Percentiles rank a stretch among this genome's conserved stretches.
phyloP scores from a whole-genome alignment of 164 flowering plant genomes.

The Macadamia tetraphylla region DNA sequence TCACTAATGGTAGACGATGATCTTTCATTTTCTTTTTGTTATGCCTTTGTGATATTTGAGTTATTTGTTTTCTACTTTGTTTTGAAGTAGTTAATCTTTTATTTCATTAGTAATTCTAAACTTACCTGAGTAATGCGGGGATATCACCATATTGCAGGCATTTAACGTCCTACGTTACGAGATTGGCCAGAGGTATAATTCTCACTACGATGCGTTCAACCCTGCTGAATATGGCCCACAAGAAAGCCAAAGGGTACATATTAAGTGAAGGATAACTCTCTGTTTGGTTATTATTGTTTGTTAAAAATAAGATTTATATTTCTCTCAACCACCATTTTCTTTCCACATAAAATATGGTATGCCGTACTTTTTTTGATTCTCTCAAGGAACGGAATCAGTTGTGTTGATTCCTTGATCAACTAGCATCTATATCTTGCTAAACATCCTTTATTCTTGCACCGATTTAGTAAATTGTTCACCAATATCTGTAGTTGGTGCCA shows the following conservation, averaged over 20 bases:
- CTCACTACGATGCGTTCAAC: constrained; percentile 85
- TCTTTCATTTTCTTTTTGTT: constrained; percentile 9
- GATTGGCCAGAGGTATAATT: constrained; percentile 81
- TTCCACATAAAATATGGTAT: too few relatives aligned
- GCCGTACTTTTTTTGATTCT: too few relatives aligned
- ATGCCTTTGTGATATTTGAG: background rate
- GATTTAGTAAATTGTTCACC: too few relatives aligned
- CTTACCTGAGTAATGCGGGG: constrained; percentile 22
- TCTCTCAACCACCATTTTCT: too few relatives aligned
- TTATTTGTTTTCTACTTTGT: constrained; percentile 1
- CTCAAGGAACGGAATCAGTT: too few relatives aligned
- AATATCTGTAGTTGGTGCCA: too few relatives aligned
- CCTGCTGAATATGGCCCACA: constrained; percentile 95
- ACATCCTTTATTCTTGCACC: too few relatives aligned
- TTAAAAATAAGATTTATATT: too few relatives aligned
- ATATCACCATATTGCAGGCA: constrained; percentile 69
- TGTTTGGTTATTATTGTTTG: too few relatives aligned
- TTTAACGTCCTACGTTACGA: constrained; percentile 89
- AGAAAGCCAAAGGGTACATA: constrained; percentile 85
- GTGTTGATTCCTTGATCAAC: too few relatives aligned
- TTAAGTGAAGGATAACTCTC: background rate
- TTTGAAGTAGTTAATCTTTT: constrained; percentile 17
- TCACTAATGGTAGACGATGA: constrained; percentile 16
- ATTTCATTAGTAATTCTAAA: constrained; percentile 25
- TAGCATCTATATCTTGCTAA: too few relatives aligned